Evolutionary conservation across 2,329 filamentous ascomycete species (phyloP).

Genomic region (Thermothelomyces thermophilus): DNA sequence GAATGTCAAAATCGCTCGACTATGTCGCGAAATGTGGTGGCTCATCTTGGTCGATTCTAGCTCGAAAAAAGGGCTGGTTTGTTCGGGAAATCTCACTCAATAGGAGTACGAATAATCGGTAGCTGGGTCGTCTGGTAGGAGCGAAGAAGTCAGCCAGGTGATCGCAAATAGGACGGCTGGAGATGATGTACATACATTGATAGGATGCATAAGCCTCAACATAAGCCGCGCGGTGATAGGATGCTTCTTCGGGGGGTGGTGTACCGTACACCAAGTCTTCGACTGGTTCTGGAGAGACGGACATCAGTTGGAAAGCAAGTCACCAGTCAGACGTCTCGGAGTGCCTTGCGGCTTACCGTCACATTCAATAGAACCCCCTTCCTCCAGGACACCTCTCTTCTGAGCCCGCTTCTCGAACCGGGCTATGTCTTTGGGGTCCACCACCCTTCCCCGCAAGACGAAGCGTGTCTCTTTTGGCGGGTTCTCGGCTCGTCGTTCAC

Average conservation of each 20-base stretch:
- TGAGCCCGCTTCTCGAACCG: slow-evolving; percentile 27
- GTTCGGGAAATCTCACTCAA: not conserved
- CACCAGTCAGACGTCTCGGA: too few relatives aligned
- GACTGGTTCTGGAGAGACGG: slow-evolving; percentile 10
- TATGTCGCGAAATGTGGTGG: not conserved
- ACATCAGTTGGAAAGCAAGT: not conserved
- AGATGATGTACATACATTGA: slow-evolving; percentile 1
- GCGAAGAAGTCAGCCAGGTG: not conserved
- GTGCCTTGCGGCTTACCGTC: slow-evolving; percentile 11
- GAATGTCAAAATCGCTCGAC: not conserved
- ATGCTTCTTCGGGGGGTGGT: slow-evolving; percentile 14
- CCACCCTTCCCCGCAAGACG: slow-evolving; percentile 25
- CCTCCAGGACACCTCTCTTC: slow-evolving; percentile 24
- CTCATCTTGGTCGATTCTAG: not conserved
- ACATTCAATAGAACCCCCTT: slow-evolving; percentile 14
- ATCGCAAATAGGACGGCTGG: not conserved
- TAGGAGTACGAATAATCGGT: slow-evolving; percentile 11
- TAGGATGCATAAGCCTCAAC: slow-evolving; percentile 5
- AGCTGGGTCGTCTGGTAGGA: slow-evolving; percentile 6
- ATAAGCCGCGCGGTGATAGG: slow-evolving; percentile 10
- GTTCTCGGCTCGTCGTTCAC: slow-evolving; percentile 21
- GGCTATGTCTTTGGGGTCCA: slow-evolving; percentile 27
- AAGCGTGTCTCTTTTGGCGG: slow-evolving; percentile 26
- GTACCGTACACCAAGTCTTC: slow-evolving; percentile 21
- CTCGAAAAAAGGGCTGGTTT: not conserved